Percentiles rank a stretch among this genome's conserved stretches.
phyloP scores from a whole-genome alignment of 2,329 filamentous ascomycete species.

The Ceratocystis alfenasii region DNA sequence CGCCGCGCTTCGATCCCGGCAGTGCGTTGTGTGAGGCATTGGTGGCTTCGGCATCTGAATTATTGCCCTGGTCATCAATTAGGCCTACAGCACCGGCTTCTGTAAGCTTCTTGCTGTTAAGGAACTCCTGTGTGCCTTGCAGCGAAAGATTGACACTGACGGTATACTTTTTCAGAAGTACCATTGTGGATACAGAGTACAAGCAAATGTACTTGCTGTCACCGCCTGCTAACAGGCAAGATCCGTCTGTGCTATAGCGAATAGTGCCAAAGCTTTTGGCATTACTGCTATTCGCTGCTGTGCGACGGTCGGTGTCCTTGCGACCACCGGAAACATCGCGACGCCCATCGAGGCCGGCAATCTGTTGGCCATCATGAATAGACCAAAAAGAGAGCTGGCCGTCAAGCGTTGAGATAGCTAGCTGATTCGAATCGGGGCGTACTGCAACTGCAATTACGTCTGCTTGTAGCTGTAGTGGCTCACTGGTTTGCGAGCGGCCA shows the following conservation, averaged over 20 bases:
- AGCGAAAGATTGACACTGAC: slow-evolving; percentile 92
- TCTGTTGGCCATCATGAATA: slow-evolving; percentile 73
- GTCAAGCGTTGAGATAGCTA: slow-evolving; percentile 85
- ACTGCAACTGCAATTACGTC: slow-evolving; percentile 81
- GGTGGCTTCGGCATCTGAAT: slow-evolving; percentile 56
- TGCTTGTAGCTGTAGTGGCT: slow-evolving; percentile 81
- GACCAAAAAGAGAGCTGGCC: slow-evolving; percentile 95
- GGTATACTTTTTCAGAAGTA: slow-evolving; percentile 86
- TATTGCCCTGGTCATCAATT: slow-evolving; percentile 57
- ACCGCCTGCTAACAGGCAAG: slow-evolving; percentile 76
- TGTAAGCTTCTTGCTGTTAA: slow-evolving; percentile 84
- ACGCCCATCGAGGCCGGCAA: slow-evolving; percentile 75
- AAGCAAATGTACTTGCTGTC: slow-evolving; percentile 98
- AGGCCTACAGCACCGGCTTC: slow-evolving; percentile 76
- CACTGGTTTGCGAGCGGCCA: slow-evolving; percentile 82
- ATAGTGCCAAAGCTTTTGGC: slow-evolving; percentile 86
- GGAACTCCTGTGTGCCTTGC: slow-evolving; percentile 90
- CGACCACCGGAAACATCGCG: slow-evolving; percentile 88
- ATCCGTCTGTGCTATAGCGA: slow-evolving; percentile 83
- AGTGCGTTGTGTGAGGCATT: slow-evolving; percentile 76
- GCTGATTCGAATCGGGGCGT: slow-evolving; percentile 77
- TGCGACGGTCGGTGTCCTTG: slow-evolving; percentile 74
- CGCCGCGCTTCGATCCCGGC: slow-evolving; percentile 71
- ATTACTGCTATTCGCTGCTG: slow-evolving; percentile 78
- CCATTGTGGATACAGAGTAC: slow-evolving; percentile 88